phyloP scores from a whole-genome alignment of 176 grass and related monocot genomes.

The Phyllostachys edulis region DNA sequence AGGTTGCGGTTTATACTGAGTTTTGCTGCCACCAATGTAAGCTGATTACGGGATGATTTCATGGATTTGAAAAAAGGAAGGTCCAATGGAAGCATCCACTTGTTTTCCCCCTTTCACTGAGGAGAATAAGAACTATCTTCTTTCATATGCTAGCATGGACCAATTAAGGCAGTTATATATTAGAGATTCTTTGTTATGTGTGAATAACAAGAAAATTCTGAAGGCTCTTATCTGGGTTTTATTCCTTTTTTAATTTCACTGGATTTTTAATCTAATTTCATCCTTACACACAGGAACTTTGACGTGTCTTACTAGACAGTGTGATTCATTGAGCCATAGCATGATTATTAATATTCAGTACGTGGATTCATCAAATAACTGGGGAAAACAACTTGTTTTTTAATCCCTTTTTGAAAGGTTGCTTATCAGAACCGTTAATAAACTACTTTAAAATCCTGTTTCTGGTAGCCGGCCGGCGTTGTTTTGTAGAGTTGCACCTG shows the following conservation, averaged over 20 bases:
- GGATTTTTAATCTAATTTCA: not conserved
- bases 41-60: not conserved
- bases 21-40: not conserved
- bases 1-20: not conserved
- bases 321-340: not conserved
- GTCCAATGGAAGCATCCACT: not conserved
- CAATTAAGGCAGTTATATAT: not conserved
- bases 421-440: not conserved
- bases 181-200: not conserved
- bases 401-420: not conserved
- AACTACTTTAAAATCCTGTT: not conserved
- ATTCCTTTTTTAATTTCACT: not conserved
- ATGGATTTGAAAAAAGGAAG: not conserved
- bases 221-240: not conserved
- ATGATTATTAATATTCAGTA: not conserved
- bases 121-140: not conserved
- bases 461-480: too few species aligned
- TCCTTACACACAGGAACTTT: not conserved
- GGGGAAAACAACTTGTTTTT: not conserved
- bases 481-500: not conserved
- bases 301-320: not conserved
- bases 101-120: not conserved
- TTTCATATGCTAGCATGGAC: not conserved
- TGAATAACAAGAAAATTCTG: not conserved
- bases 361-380: not conserved